Evolutionary conservation across 192 early-diverging fungal species (phyloP), one percentile per base, ranked within the genome.

Genomic region (Mortierella hygrophila): DNA sequence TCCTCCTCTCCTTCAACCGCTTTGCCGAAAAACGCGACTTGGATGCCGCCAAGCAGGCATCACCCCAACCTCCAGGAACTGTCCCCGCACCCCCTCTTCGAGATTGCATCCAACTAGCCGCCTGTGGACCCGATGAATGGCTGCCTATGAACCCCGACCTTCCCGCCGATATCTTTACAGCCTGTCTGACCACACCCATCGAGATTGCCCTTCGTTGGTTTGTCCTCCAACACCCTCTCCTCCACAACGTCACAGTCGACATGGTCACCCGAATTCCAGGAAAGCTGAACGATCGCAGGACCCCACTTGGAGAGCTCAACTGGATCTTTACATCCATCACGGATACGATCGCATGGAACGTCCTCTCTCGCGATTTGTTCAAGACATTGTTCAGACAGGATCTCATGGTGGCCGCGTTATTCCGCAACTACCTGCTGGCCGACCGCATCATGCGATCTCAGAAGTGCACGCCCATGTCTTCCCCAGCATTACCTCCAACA

Each of bases 321-420:
- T 99, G 98, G 98, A 98, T 99, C 23, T 98, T 99, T 82, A 99
- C 98, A 7, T 95, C 98, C 37, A 96, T 99, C 65, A 99, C 97
- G 0, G 98, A 99, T 87, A 99, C 98, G 9, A 99, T 99, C 76
- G 98, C 98, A 10, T 99, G 98, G 98, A 97, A 93, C 84, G 95
- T 95, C 44, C 87, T 99, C 26, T 94, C 96, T 4, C 94, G 94
- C 40, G 97, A 98, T 60, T 78, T 96, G 68, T 99, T 99, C 90
- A 95, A 96, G 82, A 93, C 92, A 68, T 90, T 99, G 38, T 99
- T 99, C 88, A 89, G 96, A 49, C 97, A 98, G 81, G 98, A 99
- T 88, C 87, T 99, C 52, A 95, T 97, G 88, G 97, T 98, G 1
- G 97, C 98, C 6, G 94, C 97, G 7, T 88, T 99, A 60, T 99